phyloP scores from a whole-genome alignment of 768 basidiomycete genomes.

The Lactarius indigo region DNA sequence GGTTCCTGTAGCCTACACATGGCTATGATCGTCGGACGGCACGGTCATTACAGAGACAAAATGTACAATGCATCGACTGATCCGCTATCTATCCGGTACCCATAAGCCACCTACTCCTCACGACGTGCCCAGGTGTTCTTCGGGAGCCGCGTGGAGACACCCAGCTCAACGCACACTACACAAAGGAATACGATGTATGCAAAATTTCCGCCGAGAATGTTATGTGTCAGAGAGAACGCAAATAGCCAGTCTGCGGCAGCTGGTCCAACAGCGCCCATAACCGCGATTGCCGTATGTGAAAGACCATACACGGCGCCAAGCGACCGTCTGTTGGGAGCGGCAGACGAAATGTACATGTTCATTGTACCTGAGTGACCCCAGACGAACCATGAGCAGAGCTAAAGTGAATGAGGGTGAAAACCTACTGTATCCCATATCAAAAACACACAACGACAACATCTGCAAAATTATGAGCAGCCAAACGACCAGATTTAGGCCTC shows the following conservation, averaged over 20 bases:
- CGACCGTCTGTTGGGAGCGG: too few relatives aligned
- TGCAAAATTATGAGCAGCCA: not conserved
- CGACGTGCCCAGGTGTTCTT: not conserved
- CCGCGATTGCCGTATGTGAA: conserved; percentile 35
- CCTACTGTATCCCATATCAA: not conserved
- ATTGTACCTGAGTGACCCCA: conserved; percentile 47
- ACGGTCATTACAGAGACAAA: too few relatives aligned
- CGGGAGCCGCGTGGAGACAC: not conserved
- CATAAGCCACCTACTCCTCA: too few relatives aligned
- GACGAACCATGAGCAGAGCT: not conserved
- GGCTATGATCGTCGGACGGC: too few relatives aligned
- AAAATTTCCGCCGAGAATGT: conserved; percentile 17
- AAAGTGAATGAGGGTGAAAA: not conserved
- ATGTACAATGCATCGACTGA: not conserved
- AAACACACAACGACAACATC: not conserved
- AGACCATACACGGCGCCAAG: conserved; percentile 64
- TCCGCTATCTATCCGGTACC: not conserved
- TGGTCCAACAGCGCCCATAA: conserved; percentile 47
- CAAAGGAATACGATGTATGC: not conserved
- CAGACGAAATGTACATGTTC: conserved; percentile 65
- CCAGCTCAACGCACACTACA: not conserved
- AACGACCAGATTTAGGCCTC: not conserved
- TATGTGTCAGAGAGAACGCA: conserved; percentile 49
- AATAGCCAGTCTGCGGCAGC: conserved; percentile 58
- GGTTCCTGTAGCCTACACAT: too few relatives aligned